Evolutionary conservation across 83 land plant genomes (phyloP), one percentile per base, ranked within the genome.

Genomic region (Thuja plicata): DNA sequence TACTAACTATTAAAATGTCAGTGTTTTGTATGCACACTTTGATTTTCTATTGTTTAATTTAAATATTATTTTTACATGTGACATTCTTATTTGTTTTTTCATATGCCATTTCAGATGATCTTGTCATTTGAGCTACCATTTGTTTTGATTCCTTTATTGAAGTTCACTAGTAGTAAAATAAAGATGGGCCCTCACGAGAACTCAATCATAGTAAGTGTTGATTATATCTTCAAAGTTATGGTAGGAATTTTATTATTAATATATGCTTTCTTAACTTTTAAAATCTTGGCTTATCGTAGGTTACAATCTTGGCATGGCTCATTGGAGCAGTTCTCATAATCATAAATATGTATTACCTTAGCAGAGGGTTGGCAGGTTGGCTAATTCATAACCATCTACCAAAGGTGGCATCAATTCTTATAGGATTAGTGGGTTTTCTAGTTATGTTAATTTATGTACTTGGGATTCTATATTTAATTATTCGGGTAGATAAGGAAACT

Each of bases 121-220:
- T 70, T 91, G 4, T 88, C 93, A 1, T 90, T 92, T 71, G 90
- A 87, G 24, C 71, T 92, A 17, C 91, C 93, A 17, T 92, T 92
- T 40, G 88, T 86, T 17, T 48, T 92, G 34, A 90, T 92, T 37
- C 93, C 93, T 1, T 88, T 92, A 73, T 74, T 92, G 74, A 92
- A 92, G 88, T 92, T 92, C 27, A 92, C 81, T 13, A 92, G 91
- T 71, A 90, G 91, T 30, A 50, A 88, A 57, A 88, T 73, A 12
- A 92, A 92, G 62, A 92, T 92, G 93, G 93, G 93, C 3, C 88
- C 88, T 78, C 88, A 90, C 41, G 88, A 77, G 35, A 90, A 90
- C 60, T 90, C 86, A 5, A 19, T 91, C 8, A 35, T 13, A 76
- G 91, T 90, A 90, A 79, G 89, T 19, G 19, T 38, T 38, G 2